Conservation (phyloP, 371 early-diverging fungal genomes). For the Mucor lusitanicus region DNA sequence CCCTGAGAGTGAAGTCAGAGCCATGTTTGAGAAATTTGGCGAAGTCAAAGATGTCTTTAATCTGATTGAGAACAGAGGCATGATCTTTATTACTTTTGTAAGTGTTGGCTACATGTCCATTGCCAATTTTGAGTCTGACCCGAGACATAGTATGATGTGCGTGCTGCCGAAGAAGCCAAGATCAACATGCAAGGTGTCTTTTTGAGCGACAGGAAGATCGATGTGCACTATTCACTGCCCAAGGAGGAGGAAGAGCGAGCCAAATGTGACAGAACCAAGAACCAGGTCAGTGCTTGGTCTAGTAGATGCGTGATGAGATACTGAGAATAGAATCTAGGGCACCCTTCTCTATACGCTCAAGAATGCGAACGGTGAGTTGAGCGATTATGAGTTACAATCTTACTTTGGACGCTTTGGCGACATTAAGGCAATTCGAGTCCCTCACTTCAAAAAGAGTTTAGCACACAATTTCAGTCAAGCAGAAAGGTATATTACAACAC, state of each 20-base stretch:
- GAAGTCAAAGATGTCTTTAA: constrained; percentile 54
- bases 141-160: constrained; percentile 48
- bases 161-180: constrained; percentile 52
- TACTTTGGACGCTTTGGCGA: constrained; percentile 52
- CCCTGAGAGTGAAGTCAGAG: constrained; percentile 38
- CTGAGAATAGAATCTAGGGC: constrained; percentile 29
- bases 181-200: constrained; percentile 40
- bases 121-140: no score
- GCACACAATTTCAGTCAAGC: constrained; percentile 7
- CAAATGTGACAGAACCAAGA: constrained; percentile 53
- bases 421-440: constrained; percentile 49
- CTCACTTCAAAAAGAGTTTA: constrained; percentile 31
- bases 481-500: constrained; percentile 12
- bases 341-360: constrained; percentile 53
- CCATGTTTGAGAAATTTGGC: constrained; percentile 47
- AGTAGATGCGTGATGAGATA: background rate
- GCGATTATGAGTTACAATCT: constrained; percentile 41
- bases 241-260: constrained; percentile 52
- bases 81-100: constrained; percentile 60
- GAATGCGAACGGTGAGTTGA: constrained; percentile 32
- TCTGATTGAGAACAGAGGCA: constrained; percentile 51
- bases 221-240: constrained; percentile 63
- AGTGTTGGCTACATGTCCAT: constrained; percentile 15
- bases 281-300: constrained; percentile 39
- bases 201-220: constrained; percentile 48